Evolutionary conservation across 352 stramenopile species (phyloP).

Genomic region (Globisporangium nodosum): DNA sequence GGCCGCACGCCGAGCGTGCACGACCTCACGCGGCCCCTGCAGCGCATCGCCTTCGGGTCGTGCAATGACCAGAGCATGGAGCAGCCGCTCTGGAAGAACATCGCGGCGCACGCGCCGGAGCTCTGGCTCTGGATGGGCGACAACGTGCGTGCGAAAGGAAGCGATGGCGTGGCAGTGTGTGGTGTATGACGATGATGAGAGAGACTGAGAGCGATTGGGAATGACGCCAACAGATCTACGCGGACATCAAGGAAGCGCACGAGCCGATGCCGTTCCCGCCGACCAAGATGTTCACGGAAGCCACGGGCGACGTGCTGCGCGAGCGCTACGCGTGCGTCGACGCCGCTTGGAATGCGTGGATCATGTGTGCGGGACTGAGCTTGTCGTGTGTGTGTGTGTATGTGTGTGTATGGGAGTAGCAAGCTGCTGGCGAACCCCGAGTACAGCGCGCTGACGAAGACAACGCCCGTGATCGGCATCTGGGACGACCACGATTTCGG

Average conservation of each 20-base stretch:
- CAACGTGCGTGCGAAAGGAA: conserved; percentile 38
- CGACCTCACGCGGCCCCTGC: conserved; percentile 42
- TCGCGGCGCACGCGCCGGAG: conserved; percentile 52
- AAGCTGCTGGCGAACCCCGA: conserved; percentile 59
- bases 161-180: neutral
- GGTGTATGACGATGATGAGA: neutral
- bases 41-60: conserved; percentile 71
- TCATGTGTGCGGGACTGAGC: neutral
- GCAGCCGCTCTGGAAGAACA: conserved; percentile 71
- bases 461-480: conserved; percentile 76
- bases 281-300: conserved; percentile 58
- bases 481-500: conserved; percentile 91
- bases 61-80: conserved; percentile 85
- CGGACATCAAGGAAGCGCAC: conserved; percentile 50
- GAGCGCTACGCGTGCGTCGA: conserved; percentile 51
- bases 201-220: neutral
- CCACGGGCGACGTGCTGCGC: conserved; percentile 40
- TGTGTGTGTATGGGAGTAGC: conserved; percentile 16
- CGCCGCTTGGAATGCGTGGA: neutral
- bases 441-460: conserved; percentile 54
- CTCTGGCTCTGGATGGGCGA: conserved; percentile 88
- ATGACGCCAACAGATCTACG: conserved; percentile 50
- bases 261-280: conserved; percentile 38
- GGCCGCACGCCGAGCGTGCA: conserved; percentile 22
- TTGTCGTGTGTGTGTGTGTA: conserved; percentile 2